Evolutionary conservation across 257 asterid species (phyloP).

Genomic region (Ophiorrhiza pumila): DNA sequence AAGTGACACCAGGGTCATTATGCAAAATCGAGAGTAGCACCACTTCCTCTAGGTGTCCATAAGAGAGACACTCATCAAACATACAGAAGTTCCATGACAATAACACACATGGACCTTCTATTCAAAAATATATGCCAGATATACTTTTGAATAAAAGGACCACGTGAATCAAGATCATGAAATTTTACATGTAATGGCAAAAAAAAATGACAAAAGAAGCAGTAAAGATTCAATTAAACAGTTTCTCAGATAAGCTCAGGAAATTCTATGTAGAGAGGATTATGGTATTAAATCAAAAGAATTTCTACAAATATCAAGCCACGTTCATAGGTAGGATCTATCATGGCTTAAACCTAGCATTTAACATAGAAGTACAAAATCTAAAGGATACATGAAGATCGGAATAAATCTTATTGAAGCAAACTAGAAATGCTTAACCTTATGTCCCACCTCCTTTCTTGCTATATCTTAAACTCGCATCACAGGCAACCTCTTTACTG

Average conservation of each 20-base stretch:
- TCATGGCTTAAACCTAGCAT: not conserved
- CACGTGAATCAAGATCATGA: constrained; percentile 26
- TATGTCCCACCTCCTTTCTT: not conserved
- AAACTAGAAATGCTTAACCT: not conserved
- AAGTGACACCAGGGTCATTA: constrained; percentile 3
- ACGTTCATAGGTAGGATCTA: not conserved
- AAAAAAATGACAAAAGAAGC: not conserved
- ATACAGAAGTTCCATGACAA: constrained; percentile 5
- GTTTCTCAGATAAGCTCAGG: not conserved
- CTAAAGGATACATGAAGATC: not conserved
- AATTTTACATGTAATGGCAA: not conserved
- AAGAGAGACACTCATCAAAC: not conserved
- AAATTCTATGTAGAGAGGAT: not conserved
- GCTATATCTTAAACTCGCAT: not conserved
- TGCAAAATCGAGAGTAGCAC: constrained; percentile 1
- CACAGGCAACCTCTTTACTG: not conserved
- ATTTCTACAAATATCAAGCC: not conserved
- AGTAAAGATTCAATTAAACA: not conserved
- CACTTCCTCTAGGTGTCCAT: not conserved
- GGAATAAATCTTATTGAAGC: not conserved
- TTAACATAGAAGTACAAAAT: not conserved
- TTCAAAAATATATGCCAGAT: constrained; percentile 30
- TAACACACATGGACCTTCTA: constrained; percentile 29
- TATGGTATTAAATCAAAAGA: not conserved
- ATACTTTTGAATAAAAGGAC: constrained; percentile 25